Conservation (phyloP, 179 eudicot genomes). For the Monotropa hypopitys region DNA sequence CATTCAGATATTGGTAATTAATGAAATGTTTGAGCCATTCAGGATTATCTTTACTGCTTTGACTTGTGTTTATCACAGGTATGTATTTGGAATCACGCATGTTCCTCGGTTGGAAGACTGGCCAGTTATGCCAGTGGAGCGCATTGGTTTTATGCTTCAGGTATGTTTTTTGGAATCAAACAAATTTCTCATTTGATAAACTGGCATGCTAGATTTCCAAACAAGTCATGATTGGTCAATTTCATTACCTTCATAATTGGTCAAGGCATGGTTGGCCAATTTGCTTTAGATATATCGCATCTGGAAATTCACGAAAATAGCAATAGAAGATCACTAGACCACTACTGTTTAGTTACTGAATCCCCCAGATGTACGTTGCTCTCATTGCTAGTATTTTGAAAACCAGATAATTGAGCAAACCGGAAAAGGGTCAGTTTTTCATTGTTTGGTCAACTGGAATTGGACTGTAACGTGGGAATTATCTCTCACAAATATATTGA, state of each 20-base stretch:
- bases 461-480: background rate
- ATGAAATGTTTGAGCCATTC: background rate
- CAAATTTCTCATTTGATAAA: constrained; percentile 60
- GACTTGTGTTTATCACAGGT: constrained; percentile 22
- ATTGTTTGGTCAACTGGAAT: background rate
- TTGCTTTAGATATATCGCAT: background rate
- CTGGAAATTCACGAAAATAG: background rate
- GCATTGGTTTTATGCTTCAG: constrained; percentile 40
- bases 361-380: background rate
- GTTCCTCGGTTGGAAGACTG: constrained; percentile 66
- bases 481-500: background rate
- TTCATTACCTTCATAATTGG: background rate
- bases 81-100: constrained; percentile 53
- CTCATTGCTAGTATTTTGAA: background rate
- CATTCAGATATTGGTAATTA: background rate
- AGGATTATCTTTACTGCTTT: background rate
- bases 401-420: background rate
- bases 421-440: background rate
- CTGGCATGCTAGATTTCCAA: constrained; percentile 68
- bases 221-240: constrained; percentile 5
- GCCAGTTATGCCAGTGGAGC: constrained; percentile 71
- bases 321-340: background rate
- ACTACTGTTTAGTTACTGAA: background rate
- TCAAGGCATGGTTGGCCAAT: background rate
- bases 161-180: constrained; percentile 57